Evolutionary conservation across 805 yeast genomes (phyloP).

Genomic region (Metschnikowia koreensis): DNA sequence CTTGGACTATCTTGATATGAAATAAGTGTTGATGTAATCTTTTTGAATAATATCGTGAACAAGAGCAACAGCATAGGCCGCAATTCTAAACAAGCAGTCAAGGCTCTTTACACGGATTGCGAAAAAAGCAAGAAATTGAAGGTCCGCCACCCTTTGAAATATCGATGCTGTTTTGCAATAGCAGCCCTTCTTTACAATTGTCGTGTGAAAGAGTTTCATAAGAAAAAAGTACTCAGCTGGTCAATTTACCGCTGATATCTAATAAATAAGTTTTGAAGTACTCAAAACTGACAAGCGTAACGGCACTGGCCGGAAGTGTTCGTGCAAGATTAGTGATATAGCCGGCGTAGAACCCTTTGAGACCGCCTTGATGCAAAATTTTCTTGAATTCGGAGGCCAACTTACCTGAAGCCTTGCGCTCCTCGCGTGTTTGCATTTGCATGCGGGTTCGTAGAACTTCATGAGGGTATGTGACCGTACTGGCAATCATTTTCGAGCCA

Average conservation of each 20-base stretch:
- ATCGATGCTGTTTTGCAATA: too few relatives aligned
- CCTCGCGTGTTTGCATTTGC: constrained; percentile 56
- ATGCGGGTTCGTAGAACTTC: constrained; percentile 89
- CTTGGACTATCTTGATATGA: too few relatives aligned
- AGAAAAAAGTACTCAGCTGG: neutral
- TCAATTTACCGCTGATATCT: constrained; percentile 27
- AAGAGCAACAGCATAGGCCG: too few relatives aligned
- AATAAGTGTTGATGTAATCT: too few relatives aligned
- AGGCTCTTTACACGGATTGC: too few relatives aligned
- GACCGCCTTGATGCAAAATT: constrained; percentile 66
- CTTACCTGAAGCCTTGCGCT: constrained; percentile 20
- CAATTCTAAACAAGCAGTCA: too few relatives aligned
- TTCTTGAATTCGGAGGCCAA: constrained; percentile 34
- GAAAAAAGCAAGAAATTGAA: too few relatives aligned
- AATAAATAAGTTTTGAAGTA: constrained; percentile 60
- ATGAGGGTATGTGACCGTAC: constrained; percentile 89
- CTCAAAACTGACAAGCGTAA: constrained; percentile 92
- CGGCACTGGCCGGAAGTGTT: constrained; percentile 93
- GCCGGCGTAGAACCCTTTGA: constrained; percentile 85
- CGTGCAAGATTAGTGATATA: constrained; percentile 80
- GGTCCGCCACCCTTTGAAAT: too few relatives aligned
- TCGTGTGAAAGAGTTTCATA: neutral
- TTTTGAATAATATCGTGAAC: too few relatives aligned
- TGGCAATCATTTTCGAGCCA: constrained; percentile 82
- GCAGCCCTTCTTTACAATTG: too few relatives aligned